Evolutionary conservation across 441 rosid genomes (phyloP).

Genomic region (Gossypium schwendimanii): DNA sequence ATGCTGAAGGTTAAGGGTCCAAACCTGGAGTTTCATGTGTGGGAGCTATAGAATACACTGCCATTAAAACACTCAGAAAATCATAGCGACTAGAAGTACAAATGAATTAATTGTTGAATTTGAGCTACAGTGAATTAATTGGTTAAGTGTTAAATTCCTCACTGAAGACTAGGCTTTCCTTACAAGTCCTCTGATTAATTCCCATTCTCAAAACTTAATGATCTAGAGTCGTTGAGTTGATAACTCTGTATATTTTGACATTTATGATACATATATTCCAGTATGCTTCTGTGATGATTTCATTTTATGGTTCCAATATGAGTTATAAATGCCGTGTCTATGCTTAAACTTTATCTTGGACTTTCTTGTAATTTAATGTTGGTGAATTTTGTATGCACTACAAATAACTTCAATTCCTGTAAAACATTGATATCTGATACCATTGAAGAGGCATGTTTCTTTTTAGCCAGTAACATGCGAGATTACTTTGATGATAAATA

Average conservation of each 20-base stretch:
- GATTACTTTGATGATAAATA: not conserved
- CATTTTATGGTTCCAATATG: not conserved
- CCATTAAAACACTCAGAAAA: not conserved
- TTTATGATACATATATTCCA: not conserved
- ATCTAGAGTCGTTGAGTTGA: not conserved
- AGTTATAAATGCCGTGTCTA: not conserved
- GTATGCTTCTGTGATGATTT: conserved; percentile 1
- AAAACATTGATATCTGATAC: not conserved
- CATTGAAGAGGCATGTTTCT: not conserved
- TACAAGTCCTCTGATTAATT: not conserved
- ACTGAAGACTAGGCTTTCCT: not conserved
- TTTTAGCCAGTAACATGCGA: not conserved
- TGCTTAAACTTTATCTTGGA: not conserved
- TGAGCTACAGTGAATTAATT: not conserved
- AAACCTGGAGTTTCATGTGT: not conserved
- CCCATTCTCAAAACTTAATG: not conserved
- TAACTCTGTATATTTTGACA: not conserved
- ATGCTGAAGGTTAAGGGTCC: not conserved
- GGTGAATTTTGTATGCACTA: not conserved
- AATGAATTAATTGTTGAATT: not conserved
- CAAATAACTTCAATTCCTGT: not conserved
- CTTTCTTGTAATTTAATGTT: not conserved
- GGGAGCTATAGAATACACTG: not conserved
- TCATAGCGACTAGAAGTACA: not conserved
- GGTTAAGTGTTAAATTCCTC: not conserved